Base-by-base conservation (phyloP, 306 rosid species). In the Sphenostylis stenocarpa region DNA sequence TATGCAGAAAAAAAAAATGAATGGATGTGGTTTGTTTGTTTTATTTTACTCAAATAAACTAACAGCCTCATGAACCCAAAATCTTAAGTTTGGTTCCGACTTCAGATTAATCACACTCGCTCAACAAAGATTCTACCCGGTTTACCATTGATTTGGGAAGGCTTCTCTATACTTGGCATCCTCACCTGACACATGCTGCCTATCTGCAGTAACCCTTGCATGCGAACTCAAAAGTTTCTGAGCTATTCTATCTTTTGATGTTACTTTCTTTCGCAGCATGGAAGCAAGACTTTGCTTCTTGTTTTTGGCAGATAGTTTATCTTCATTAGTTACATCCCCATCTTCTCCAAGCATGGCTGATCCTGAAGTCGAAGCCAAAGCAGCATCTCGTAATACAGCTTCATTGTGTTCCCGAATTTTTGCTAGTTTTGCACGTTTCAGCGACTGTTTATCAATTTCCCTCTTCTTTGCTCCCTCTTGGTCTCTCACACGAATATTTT, bases 401-500 rank as follows among this genome's bases (percentile, higher is more conserved):
- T 83, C 92, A 75, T 95, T 95, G 92, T 95, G 98, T 85, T 92
- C 96, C 77, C 97, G 85, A 67, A 95, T 55, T 82, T 90, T 92
- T 3, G 91, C 96, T 68, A 89, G 97, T 84, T 90, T 95, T 70
- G 97, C 97, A 31, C 86, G 92, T 85, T 89, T 92, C 81, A 88
- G 36, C 2, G 81, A 28, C 73, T 55, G 72, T 72, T 83, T 90
- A 79, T 90, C 97, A 47, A 66, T 77, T 78, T 84, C 85, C 79
- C 82, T 81, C 86, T 78, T 85, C 67, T 79, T 82, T 61, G 78
- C 81, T 8, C 75, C 80, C 80, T 84, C 96, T 60, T 80, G 78
- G 38, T 90, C 97, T 71, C 73, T 87, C 62, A 82, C 89, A 7
- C 93, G 93, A 67, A 92, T 88, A 80, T 95, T 95, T 85, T 83